Evolutionary conservation across 768 basidiomycete species (phyloP).

Genomic region (Lentinula lateritia): DNA sequence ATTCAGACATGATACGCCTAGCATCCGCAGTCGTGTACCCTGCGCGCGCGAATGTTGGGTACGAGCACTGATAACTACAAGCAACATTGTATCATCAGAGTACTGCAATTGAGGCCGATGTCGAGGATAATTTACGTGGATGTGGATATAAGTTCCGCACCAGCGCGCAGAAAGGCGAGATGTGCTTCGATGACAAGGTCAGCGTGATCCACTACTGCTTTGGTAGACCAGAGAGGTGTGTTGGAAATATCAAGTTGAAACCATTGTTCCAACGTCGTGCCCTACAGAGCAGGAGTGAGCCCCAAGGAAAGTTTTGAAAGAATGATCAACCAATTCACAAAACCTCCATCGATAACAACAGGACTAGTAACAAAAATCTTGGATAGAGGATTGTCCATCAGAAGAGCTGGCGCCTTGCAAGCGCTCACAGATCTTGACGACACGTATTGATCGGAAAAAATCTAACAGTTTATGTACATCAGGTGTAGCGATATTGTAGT

Average conservation of each 20-base stretch:
- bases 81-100: not conserved
- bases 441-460: too few species aligned
- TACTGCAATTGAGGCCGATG: not conserved
- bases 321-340: conserved; percentile 23
- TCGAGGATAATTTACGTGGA: conserved; percentile 44
- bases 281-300: conserved; percentile 31
- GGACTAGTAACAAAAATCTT: not conserved
- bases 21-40: conserved; percentile 43
- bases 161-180: conserved; percentile 55
- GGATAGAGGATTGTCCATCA: not conserved
- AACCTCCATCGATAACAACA: conserved; percentile 35
- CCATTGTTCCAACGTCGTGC: conserved; percentile 53
- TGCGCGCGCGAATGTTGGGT: conserved; percentile 44
- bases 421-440: not conserved
- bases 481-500: too few species aligned
- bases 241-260: conserved; percentile 42
- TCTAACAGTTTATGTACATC: too few species aligned
- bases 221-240: conserved; percentile 68
- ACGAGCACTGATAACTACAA: conserved; percentile 62
- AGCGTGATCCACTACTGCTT: conserved; percentile 48
- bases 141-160: conserved; percentile 62
- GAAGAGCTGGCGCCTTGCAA: not conserved
- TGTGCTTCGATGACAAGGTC: conserved; percentile 55
- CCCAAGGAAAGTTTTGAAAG: not conserved
- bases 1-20: conserved; percentile 41